Base-by-base conservation (phyloP, 2,329 filamentous ascomycete genomes). In the Geosmithia morbida region DNA sequence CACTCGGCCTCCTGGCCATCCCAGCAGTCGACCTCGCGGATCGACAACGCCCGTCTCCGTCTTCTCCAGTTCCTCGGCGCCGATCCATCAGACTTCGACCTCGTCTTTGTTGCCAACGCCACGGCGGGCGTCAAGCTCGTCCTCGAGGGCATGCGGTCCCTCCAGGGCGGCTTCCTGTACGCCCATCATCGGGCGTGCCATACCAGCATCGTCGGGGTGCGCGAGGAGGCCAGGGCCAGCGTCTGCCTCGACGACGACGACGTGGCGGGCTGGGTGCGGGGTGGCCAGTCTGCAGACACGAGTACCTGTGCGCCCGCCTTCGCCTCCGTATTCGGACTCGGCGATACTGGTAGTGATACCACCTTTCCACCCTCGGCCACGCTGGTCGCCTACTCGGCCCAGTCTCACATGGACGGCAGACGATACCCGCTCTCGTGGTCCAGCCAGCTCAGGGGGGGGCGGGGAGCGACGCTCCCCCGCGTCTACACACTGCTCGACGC, bases 91-190 rank as follows among this genome's bases (percentile, higher is more conserved):
- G 71, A 85, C 2, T 97, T 92, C 55, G 89, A 96, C 56, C 65
- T 97, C 2, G 78, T 96, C 1, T 97, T 97, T 59, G 87, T 94
- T 22, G 81, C 87, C 37, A 97, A 97, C 62, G 85, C 90, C 18
- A 97, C 90, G 0, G 87, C 89, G 2, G 89, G 81, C 7, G 83
- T 95, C 56, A 97, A 96, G 63, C 66, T 96, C 11, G 84, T 94
- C 2, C 74, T 78, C 46, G 92, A 97, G 48, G 80, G 81, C 4
- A 75, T 96, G 56, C 72, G 85, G 47, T 78, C 81, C 50, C 67
- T 71, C 43, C 72, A 79, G 8, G 63, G 67, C n/a, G 87, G 87
- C 0, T 95, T 92, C 56, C 74, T 75, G 61, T 96, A 89, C 62
- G 79, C 75, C 1, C 94, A 96, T 58, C 89, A 96, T 61, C 68